Conservation (phyloP, 331 rosid species). For the Saraca asoca region DNA sequence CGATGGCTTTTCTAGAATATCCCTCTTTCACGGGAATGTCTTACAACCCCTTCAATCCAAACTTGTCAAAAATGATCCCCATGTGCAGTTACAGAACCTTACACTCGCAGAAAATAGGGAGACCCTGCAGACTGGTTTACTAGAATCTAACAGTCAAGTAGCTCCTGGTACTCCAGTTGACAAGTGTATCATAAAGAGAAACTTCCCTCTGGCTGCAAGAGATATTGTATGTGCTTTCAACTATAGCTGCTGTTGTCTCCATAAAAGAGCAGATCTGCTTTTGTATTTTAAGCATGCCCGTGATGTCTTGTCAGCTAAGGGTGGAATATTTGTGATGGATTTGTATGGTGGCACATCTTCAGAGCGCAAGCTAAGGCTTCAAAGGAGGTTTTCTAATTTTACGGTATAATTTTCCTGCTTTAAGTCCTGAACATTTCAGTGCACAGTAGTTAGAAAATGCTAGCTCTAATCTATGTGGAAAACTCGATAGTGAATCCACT, state of each 20-base stretch:
- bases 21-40: constrained; percentile 93
- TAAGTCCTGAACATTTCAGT: constrained; percentile 9
- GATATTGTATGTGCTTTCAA: constrained; percentile 92
- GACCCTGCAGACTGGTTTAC: constrained; percentile 34
- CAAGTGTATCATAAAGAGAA: constrained; percentile 37
- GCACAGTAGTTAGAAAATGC: constrained; percentile 20
- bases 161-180: constrained; percentile 44
- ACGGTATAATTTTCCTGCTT: constrained; percentile 56
- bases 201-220: constrained; percentile 53
- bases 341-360: constrained; percentile 96
- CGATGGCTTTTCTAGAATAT: constrained; percentile 77
- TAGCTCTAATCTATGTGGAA: constrained; percentile 24
- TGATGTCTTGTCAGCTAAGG: constrained; percentile 63
- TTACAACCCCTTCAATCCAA: constrained; percentile 74
- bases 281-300: constrained; percentile 76
- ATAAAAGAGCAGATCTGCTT: constrained; percentile 75
- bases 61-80: constrained; percentile 51
- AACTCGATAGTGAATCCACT: constrained; percentile 16
- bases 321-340: constrained; percentile 96
- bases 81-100: constrained; percentile 47
- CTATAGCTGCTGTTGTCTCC: constrained; percentile 97
- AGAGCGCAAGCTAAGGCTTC: constrained; percentile 77
- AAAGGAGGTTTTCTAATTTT: constrained; percentile 80
- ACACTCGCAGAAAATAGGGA: constrained; percentile 48
- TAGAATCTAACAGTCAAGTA: constrained; percentile 41